Evolutionary conservation across 1,139 yeast genomes (phyloP), one percentile per base, ranked within the genome.

Genomic region (Magnusiomyces suaveolens): DNA sequence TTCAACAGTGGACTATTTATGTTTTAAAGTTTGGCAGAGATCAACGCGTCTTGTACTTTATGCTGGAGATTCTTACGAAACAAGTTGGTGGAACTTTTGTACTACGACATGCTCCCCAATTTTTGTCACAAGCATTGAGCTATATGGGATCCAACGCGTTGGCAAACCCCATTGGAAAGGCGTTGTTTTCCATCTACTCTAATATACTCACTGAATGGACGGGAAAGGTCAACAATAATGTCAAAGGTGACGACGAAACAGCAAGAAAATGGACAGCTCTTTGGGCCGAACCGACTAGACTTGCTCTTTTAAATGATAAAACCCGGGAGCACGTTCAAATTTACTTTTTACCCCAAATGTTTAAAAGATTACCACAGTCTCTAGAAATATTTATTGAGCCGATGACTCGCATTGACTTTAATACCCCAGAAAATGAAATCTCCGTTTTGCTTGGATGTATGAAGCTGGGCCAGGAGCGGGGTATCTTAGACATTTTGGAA

Each of bases 131-230:
- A 4, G 75, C 87, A 8, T 65, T 86, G 10, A 60, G 70, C 0
- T 67, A 75, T 10, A 79, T 86, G 71, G 69, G 74, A 60, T 75
- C 82, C 0, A 81, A 79, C 60, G 78, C 87, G 0, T 66, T 87
- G 54, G 84, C 94, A 0, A 84, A 82, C 60, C 77, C 84, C 0
- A 77, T 84, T 18, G 84, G 87, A 29, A 85, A 83, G 64, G 76
- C 86, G 18, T 61, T 87, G 0, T 73, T 74, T 18, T 67, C 81
- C 0, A 61, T 85, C 1, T 72, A 60, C 39, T 54, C 57, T 18
- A 56, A 63, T 3, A 57, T 64, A 14, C 52, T 62, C 46, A 53
- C 73, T 54, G 66, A 71, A 32, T 72, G 72, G 53, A 58, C 71
- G 6, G 73, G 70, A 54, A 57, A 56, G 12, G 59, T 59, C 52